Conservation (phyloP, 2,329 filamentous ascomycete genomes). For the Emmonsia crescens region DNA sequence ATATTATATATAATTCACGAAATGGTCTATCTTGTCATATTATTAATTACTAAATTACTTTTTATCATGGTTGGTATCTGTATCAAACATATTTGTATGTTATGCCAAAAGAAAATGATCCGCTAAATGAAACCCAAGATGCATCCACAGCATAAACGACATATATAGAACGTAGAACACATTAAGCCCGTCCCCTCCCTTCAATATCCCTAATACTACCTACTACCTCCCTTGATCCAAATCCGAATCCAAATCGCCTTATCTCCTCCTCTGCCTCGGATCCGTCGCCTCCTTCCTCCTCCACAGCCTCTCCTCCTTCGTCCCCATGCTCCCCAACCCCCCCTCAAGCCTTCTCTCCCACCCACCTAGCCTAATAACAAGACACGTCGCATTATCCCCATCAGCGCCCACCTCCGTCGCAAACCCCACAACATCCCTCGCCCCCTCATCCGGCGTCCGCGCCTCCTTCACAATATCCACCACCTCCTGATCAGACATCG, state of each 20-base stretch:
- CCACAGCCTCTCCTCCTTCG: constrained; percentile 82
- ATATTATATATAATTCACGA: too few species aligned
- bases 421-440: constrained; percentile 68
- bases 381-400: constrained; percentile 53
- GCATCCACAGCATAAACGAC: too few species aligned
- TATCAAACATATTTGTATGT: too few species aligned
- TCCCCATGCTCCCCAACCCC: constrained; percentile 77
- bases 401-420: constrained; percentile 69
- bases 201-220: too few species aligned
- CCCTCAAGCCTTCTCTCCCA: constrained; percentile 62
- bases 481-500: constrained; percentile 83
- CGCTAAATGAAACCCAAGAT: too few species aligned
- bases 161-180: too few species aligned
- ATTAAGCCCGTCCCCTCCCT: background rate
- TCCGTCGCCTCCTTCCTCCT: constrained; percentile 69
- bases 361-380: constrained; percentile 52
- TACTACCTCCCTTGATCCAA: too few species aligned
- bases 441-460: constrained; percentile 76
- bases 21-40: too few species aligned
- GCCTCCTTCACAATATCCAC: constrained; percentile 94
- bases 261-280: constrained; percentile 57
- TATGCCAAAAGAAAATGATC: too few species aligned
- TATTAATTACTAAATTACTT: too few species aligned
- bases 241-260: constrained; percentile 11
- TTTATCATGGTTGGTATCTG: too few species aligned